Conservation (phyloP, 257 asterid genomes). For the Ajuga chamaepitys region DNA sequence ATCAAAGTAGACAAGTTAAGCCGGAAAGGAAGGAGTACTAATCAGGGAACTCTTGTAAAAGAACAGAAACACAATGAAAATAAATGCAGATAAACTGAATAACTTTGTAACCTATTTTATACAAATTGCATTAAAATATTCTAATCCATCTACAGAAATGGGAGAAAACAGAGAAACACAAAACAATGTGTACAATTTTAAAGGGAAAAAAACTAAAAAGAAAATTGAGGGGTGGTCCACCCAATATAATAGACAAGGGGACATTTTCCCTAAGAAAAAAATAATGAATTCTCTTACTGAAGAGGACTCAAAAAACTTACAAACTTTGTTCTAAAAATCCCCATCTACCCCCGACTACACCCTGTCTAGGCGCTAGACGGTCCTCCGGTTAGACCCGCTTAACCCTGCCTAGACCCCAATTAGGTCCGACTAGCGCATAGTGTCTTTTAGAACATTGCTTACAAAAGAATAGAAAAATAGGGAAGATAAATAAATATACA, state of each 20-base stretch:
- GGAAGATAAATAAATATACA: constrained; percentile 8
- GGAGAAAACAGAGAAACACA: neutral
- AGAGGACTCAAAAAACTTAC: constrained; percentile 18
- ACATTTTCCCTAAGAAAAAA: constrained; percentile 12
- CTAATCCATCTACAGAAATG: constrained; percentile 26
- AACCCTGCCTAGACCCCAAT: no score
- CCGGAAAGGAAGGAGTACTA: no score
- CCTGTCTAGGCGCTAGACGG: no score
- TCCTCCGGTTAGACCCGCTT: no score
- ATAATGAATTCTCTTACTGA: constrained; percentile 15
- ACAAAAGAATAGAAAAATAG: constrained; percentile 43
- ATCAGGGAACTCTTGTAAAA: no score
- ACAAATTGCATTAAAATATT: constrained; percentile 25
- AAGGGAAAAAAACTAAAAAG: neutral
- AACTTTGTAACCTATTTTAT: constrained; percentile 7
- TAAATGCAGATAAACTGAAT: neutral
- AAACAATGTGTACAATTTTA: constrained; percentile 14
- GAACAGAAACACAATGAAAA: neutral
- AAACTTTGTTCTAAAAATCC: no score
- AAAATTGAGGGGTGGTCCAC: constrained; percentile 16
- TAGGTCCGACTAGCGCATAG: no score
- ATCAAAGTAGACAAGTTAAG: no score
- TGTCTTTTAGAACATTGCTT: no score
- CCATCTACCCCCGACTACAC: no score
- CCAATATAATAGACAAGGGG: constrained; percentile 17